Evolutionary conservation across 164 flowering plant genomes (phyloP).

Genomic region (Taxillus chinensis): DNA sequence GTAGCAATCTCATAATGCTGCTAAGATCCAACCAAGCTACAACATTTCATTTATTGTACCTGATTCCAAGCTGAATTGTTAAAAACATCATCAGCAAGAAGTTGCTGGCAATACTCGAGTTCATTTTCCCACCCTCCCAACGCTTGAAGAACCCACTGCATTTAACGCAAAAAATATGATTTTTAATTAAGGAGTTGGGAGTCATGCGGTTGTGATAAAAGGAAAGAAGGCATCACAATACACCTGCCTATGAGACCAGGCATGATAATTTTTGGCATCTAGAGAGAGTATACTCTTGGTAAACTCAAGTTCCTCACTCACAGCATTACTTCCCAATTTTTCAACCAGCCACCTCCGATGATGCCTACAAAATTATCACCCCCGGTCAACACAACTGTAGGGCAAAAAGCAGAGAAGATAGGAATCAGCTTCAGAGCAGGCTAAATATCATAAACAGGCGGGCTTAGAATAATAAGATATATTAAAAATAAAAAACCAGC

Average conservation of each 20-base stretch:
- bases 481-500: not conserved
- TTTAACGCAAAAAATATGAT: not conserved
- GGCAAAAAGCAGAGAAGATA: not conserved
- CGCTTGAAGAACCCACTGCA: slow-evolving; percentile 92
- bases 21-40: not conserved
- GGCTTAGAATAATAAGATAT: not conserved
- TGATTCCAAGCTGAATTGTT: slow-evolving; percentile 99
- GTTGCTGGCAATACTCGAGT: slow-evolving; percentile 62
- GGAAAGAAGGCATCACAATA: not conserved
- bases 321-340: slow-evolving; percentile 61
- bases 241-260: slow-evolving; percentile 99
- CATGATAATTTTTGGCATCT: slow-evolving; percentile 94
- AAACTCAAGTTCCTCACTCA: slow-evolving; percentile 56
- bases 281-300: slow-evolving; percentile 55
- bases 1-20: too few relatives aligned
- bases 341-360: slow-evolving; percentile 93
- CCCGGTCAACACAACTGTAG: slow-evolving; percentile 8
- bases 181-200: not conserved
- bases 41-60: slow-evolving; percentile 24
- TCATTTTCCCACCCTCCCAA: slow-evolving; percentile 97
- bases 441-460: not conserved
- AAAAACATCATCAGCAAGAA: slow-evolving; percentile 69
- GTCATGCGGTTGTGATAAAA: not conserved
- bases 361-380: slow-evolving; percentile 56
- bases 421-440: not conserved